Base-by-base conservation (phyloP, 352 stramenopile genomes). In the Pythium volutum region DNA sequence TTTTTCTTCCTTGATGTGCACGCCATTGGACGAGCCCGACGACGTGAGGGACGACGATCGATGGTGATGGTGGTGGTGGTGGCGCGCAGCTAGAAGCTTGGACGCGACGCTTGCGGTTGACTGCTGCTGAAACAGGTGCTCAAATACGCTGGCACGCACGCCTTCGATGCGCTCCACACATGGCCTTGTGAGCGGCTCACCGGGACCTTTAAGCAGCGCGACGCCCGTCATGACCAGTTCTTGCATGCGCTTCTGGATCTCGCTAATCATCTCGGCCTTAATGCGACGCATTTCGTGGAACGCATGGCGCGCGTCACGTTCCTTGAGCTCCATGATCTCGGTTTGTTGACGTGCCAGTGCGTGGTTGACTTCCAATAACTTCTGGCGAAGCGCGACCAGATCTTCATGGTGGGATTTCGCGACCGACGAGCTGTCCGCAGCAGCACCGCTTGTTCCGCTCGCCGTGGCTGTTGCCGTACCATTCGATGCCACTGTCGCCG, bases 301-400 rank as follows among this genome's bases (percentile, higher is more conserved):
- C 6, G 77, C 73, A 55, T 89, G 79, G 22, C 81, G 77, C 49
- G 79, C 59, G 50, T 91, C 81, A 6, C 70, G 77, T 48, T 91
- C 81, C 64, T 88, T 74, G 22, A 89, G 67, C 22, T 75, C 69
- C 41, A 91, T 55, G 55, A 89, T 81, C 50, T 88, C 79, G 2
- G 77, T 80, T 33, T 89, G 74, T 56, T 87, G 77, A 16, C 77
- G 74, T 12, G 76, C 77, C 25, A 91, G 64, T 6, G 77, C 69
- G 29, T 89, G 76, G 9, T 91, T 88, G 18, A 81, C 71, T 36
- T 91, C 77, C 25, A 89, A 54, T 2, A 91, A 67, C 46, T 91
- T 84, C 48, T 84, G 76, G 16, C 79, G 74, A 34, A 91, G 54
- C 10, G 76, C 61, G 36, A 71, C 70, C n/a, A 88, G 54, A 31